Evolutionary conservation across 176 grass and related monocot genomes (phyloP).

Genomic region (Triticum urartu): DNA sequence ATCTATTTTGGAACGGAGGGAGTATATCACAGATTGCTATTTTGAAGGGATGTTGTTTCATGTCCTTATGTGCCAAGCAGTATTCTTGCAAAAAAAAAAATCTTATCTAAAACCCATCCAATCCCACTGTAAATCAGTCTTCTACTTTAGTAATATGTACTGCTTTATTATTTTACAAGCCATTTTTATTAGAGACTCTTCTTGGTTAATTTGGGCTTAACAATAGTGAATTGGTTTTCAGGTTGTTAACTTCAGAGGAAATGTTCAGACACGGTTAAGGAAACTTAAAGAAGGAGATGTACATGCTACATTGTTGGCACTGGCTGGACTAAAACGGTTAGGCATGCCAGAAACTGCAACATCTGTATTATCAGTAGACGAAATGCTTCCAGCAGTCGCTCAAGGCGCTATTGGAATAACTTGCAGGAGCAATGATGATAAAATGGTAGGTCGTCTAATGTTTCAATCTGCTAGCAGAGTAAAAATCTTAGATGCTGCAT

Average conservation of each 20-base stretch:
- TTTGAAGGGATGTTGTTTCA: not conserved
- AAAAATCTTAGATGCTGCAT: slow-evolving; percentile 2
- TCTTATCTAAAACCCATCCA: not conserved
- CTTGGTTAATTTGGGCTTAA: slow-evolving; percentile 21
- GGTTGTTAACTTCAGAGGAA: slow-evolving; percentile 99
- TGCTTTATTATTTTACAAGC: not conserved
- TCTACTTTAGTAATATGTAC: not conserved
- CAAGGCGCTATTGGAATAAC: slow-evolving; percentile 99
- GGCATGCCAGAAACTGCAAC: slow-evolving; percentile 74
- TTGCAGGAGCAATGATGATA: slow-evolving; percentile 93
- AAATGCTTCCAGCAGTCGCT: slow-evolving; percentile 99
- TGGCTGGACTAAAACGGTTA: slow-evolving; percentile 91
- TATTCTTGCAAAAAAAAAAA: not conserved
- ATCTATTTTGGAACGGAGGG: too few relatives aligned
- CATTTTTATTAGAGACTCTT: not conserved
- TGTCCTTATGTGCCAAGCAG: not conserved
- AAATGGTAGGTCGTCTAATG: slow-evolving; percentile 66
- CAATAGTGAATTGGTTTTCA: slow-evolving; percentile 33
- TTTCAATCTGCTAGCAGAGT: slow-evolving; percentile 14
- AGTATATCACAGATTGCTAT: not conserved
- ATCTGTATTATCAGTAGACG: slow-evolving; percentile 73
- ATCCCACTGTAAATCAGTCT: not conserved
- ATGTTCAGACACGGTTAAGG: slow-evolving; percentile 91
- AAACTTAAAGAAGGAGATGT: slow-evolving; percentile 87
- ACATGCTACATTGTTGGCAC: slow-evolving; percentile 80